Conservation (phyloP, 2,329 filamentous ascomycete species). For the Penicillium hordei region DNA sequence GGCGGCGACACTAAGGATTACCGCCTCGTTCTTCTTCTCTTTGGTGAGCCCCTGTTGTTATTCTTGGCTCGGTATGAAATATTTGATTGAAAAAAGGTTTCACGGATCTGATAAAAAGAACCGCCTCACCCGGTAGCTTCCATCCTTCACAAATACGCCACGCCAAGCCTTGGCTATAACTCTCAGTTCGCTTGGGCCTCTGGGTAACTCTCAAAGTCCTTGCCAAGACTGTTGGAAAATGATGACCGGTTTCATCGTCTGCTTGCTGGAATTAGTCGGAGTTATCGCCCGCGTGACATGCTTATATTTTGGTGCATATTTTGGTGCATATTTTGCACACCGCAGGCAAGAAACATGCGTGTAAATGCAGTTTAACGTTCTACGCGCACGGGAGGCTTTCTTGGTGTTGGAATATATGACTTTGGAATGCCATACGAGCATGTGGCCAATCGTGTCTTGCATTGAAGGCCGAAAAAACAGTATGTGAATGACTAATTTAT, state of each 20-base stretch:
- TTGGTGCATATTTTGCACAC: background rate
- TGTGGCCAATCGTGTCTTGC: background rate
- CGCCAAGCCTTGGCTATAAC: constrained; percentile 5
- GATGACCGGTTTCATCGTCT: background rate
- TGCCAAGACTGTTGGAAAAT: background rate
- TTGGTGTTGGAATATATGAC: background rate
- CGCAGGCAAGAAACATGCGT: too few relatives aligned
- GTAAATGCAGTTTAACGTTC: background rate
- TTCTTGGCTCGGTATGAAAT: background rate
- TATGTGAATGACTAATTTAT: background rate
- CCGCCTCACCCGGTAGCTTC: background rate
- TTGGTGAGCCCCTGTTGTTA: background rate
- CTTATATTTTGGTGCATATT: background rate
- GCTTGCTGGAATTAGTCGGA: background rate
- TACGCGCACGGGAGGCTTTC: background rate
- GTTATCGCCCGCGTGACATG: background rate
- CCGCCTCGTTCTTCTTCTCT: background rate
- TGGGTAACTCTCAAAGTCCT: too few relatives aligned
- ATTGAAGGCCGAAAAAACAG: background rate
- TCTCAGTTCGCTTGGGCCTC: constrained; percentile 2
- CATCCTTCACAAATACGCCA: background rate
- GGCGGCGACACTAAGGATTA: background rate
- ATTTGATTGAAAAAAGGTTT: background rate
- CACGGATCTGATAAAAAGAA: background rate
- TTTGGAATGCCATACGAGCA: background rate